Percentiles rank a stretch among this genome's conserved stretches.
phyloP scores from a whole-genome alignment of 768 basidiomycete species.

The Tylopilus cervinicoccineus region DNA sequence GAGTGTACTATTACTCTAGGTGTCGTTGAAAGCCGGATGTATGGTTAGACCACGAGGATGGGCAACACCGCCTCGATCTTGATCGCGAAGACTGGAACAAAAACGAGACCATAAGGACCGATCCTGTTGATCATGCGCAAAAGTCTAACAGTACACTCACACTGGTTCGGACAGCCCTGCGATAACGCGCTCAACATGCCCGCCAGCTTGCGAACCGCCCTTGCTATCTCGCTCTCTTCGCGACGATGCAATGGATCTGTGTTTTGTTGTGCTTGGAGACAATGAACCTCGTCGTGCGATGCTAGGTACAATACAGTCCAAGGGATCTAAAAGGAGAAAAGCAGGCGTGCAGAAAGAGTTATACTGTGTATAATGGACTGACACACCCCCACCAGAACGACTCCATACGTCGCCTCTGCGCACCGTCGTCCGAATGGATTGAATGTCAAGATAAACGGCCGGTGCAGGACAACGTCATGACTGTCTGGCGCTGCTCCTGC shows the following conservation, averaged over 20 bases:
- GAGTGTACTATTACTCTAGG: too few species aligned
- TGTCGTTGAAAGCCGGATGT: too few species aligned
- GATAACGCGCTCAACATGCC: slow-evolving; percentile 16
- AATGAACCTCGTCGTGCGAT: slow-evolving; percentile 19
- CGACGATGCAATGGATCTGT: slow-evolving; percentile 4
- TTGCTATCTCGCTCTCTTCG: slow-evolving; percentile 9
- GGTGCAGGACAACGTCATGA: slow-evolving; percentile 20
- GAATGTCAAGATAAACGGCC: slow-evolving; percentile 14
- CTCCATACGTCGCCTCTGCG: slow-evolving; percentile 12
- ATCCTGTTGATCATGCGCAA: not conserved
- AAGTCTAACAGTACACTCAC: slow-evolving; percentile 14
- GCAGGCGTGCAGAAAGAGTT: too few species aligned
- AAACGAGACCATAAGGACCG: not conserved
- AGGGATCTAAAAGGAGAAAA: slow-evolving; percentile 9
- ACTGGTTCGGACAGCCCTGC: slow-evolving; percentile 11
- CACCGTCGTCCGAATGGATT: slow-evolving; percentile 13
- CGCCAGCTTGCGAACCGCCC: slow-evolving; percentile 15
- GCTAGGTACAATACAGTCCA: slow-evolving; percentile 22
- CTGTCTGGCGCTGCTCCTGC: slow-evolving; percentile 1
- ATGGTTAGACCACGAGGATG: slow-evolving; percentile 12
- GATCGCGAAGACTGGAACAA: slow-evolving; percentile 16
- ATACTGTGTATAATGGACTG: slow-evolving; percentile 20
- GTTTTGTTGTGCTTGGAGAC: slow-evolving; percentile 12
- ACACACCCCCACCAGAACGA: slow-evolving; percentile 8
- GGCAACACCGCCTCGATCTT: slow-evolving; percentile 25